Conservation (phyloP, 306 rosid species). For the Cajanus cajan region DNA sequence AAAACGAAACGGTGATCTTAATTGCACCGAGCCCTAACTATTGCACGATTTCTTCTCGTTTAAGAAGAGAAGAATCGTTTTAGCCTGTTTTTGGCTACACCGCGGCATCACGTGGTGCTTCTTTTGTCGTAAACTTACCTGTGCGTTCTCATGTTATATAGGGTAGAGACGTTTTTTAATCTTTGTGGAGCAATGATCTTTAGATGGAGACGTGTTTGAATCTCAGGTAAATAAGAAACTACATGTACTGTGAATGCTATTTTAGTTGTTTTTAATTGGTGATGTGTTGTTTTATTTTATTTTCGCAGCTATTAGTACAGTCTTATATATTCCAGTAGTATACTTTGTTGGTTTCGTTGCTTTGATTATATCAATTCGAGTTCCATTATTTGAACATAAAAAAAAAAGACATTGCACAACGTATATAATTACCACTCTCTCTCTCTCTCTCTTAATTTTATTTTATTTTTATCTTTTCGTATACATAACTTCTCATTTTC, state of each 20-base stretch:
- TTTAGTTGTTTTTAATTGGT: not conserved
- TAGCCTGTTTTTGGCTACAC: not conserved
- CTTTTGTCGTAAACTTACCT: constrained; percentile 17
- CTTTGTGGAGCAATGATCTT: not conserved
- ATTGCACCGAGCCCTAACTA: constrained; percentile 14
- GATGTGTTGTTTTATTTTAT: not conserved
- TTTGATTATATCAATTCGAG: constrained; percentile 11
- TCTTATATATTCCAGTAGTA: not conserved
- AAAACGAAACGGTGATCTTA: constrained; percentile 4
- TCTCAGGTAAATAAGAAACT: constrained; percentile 34
- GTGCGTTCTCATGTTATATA: constrained; percentile 11
- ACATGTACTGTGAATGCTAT: constrained; percentile 4
- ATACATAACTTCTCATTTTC: not conserved
- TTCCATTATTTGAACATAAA: not conserved
- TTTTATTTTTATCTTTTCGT: not conserved
- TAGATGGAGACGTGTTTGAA: constrained; percentile 28
- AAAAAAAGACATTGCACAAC: not conserved
- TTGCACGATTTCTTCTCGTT: not conserved
- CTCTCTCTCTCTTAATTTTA: not conserved
- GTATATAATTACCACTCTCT: not conserved
- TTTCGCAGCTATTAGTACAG: constrained; percentile 18
- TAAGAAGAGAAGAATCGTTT: not conserved
- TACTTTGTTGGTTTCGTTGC: constrained; percentile 16
- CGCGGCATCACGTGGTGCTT: not conserved
- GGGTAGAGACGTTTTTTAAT: constrained; percentile 8